Conservation (phyloP, 805 yeast species). For the Yamadazyma ubonensis region DNA sequence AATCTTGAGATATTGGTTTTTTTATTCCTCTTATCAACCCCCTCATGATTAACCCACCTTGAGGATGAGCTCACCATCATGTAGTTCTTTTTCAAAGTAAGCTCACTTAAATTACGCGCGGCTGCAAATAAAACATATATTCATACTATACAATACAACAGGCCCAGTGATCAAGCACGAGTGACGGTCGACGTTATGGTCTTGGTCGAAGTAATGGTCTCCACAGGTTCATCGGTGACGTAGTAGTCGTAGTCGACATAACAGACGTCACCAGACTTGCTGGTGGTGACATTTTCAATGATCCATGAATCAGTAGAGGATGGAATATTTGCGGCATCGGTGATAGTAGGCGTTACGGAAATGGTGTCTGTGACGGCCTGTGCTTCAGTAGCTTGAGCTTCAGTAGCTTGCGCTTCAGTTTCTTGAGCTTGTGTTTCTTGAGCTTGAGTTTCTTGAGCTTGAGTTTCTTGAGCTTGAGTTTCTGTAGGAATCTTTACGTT, state of each 20-base stretch:
- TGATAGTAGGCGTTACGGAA: constrained; percentile 25
- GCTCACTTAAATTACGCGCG: too few species aligned
- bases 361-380: constrained; percentile 6
- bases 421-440: constrained; percentile 8
- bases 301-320: constrained; percentile 31
- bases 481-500: constrained; percentile 16
- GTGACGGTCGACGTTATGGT: constrained; percentile 37
- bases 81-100: too few species aligned
- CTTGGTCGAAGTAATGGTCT: constrained; percentile 40
- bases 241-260: constrained; percentile 38
- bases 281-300: constrained; percentile 33
- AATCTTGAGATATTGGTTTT: too few species aligned
- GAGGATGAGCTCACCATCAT: too few species aligned
- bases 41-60: too few species aligned
- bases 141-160: constrained; percentile 4
- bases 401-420: background rate
- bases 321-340: constrained; percentile 25
- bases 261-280: constrained; percentile 31
- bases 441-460: background rate
- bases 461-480: constrained; percentile 8
- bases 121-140: constrained; percentile 3
- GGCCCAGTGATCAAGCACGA: constrained; percentile 13
- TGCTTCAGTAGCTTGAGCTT: constrained; percentile 11
- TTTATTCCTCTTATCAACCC: too few species aligned
- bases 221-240: constrained; percentile 27